Conservation (phyloP, 768 basidiomycete genomes). For the Sporobolomyces phaffii region DNA sequence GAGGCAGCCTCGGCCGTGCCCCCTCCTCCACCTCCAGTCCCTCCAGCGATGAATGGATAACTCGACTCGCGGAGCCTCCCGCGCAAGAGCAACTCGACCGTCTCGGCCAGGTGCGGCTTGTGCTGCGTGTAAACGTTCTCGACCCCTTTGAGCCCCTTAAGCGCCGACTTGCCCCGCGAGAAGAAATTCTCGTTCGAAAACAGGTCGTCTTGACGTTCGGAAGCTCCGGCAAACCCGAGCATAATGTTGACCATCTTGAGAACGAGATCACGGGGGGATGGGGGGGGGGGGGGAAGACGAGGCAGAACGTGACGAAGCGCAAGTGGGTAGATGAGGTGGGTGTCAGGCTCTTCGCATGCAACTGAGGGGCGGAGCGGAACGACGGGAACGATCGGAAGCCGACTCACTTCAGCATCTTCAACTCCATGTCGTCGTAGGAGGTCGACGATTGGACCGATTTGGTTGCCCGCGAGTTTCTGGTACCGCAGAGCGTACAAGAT, state of each 20-base stretch:
- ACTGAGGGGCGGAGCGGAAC: too few relatives aligned
- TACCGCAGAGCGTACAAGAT: slow-evolving; percentile 90
- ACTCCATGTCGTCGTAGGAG: slow-evolving; percentile 47
- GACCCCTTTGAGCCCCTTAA: slow-evolving; percentile 95
- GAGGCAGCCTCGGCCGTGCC: neutral
- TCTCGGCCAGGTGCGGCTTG: slow-evolving; percentile 84
- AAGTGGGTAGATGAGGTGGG: too few relatives aligned
- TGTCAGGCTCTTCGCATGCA: too few relatives aligned
- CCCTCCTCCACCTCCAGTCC: slow-evolving; percentile 51
- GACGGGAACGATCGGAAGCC: neutral
- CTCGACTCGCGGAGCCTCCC: slow-evolving; percentile 78
- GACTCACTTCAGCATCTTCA: slow-evolving; percentile 40
- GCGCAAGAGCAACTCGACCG: slow-evolving; percentile 78
- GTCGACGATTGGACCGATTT: slow-evolving; percentile 60
- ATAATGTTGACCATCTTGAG: slow-evolving; percentile 82
- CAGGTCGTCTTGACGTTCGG: slow-evolving; percentile 93
- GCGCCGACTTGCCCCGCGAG: slow-evolving; percentile 83
- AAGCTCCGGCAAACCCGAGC: slow-evolving; percentile 85
- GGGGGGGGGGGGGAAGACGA: too few relatives aligned
- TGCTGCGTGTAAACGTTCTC: slow-evolving; percentile 99
- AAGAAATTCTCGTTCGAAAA: slow-evolving; percentile 93
- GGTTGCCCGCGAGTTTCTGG: slow-evolving; percentile 76
- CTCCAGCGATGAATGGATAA: slow-evolving; percentile 79
- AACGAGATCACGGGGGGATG: too few relatives aligned
- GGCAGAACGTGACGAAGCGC: too few relatives aligned